Evolutionary conservation across 2,329 filamentous ascomycete species (phyloP), one percentile per base, ranked within the genome.

Genomic region (Colletotrichum eremochloae): DNA sequence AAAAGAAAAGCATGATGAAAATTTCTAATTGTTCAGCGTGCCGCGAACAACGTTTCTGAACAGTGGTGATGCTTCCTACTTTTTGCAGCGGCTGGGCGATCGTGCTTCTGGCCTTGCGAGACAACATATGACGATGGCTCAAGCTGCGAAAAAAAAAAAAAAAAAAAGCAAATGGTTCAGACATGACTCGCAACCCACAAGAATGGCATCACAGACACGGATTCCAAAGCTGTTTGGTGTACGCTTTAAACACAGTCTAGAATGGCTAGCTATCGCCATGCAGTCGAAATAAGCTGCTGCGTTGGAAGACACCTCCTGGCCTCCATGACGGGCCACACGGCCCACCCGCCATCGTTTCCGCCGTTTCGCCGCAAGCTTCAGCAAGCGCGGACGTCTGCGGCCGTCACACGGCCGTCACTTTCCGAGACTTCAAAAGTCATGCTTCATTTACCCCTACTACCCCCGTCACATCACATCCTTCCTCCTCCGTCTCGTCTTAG

Each of bases 161-260:
- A 24, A 1, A 24, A 24, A 24, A 24, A 24, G 24, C 44, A 11
- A 33, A 24, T 5, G 8, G 20, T 12, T 24, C 5, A 9, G 18
- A 38, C 15, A 11, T 5, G n/a, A 42, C 7, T 14, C 24, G 36
- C 6, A 8, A 14, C 1, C 15, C n/a, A 29, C 11, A 5, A 11
- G 24, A 4, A 12, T 5, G 31, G 5, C 15, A 40, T 5, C 1
- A 20, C 33, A 14, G 14, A 29, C 8, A 46, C 46, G 15, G 38
- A 55, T 61, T 38, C 56, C 57, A 66, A 66, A 65, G 62, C 56
- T 68, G 71, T 67, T 72, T 65, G 57, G 65, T 68, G 46, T 48
- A 71, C 72, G 18, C 69, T 69, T 38, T 8, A 8, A 52, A 65
- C 33, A 58, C 62, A 38, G 31, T 61, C 60, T 60, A 72, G 5